phyloP scores from a whole-genome alignment of 805 yeast genomes.

The Candida ascalaphidarum region DNA sequence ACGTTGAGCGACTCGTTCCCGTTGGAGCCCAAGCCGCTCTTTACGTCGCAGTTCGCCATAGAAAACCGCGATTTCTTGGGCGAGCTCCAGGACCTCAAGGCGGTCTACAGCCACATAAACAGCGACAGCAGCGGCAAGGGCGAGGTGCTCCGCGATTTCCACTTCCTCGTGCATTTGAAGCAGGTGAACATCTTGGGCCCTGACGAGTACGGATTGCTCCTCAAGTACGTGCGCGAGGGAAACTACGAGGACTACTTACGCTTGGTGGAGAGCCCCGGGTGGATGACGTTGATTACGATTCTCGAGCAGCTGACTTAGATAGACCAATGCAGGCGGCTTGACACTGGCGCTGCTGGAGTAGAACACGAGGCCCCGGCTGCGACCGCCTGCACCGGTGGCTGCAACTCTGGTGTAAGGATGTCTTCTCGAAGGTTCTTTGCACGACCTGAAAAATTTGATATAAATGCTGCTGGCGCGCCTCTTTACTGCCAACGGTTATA shows the following conservation, averaged over 20 bases:
- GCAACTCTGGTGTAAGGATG: no score
- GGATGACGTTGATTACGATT: conserved; percentile 69
- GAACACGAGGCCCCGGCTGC: no score
- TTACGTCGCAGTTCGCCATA: conserved; percentile 55
- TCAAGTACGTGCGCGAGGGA: conserved; percentile 37
- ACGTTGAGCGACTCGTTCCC: conserved; percentile 94
- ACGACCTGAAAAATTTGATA: no score
- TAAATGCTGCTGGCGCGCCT: no score
- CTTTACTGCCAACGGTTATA: no score
- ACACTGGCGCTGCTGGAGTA: no score
- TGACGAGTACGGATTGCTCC: conserved; percentile 44
- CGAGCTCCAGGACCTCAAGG: conserved; percentile 56
- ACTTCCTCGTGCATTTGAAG: conserved; percentile 52
- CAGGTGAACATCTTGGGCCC: conserved; percentile 49
- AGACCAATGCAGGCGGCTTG: no score
- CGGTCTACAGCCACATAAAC: conserved; percentile 44
- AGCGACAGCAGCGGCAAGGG: conserved; percentile 19
- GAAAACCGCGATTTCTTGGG: conserved; percentile 77
- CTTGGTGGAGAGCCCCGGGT: conserved; percentile 59
- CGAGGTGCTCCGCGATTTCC: conserved; percentile 57
- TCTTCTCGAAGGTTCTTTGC: no score
- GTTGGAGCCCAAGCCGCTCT: conserved; percentile 44
- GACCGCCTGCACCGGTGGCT: no score
- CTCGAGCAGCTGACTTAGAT: conserved; percentile 24
- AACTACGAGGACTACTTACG: conserved; percentile 38